Percentiles rank a stretch among this genome's conserved stretches.
Conservation (phyloP, 495 filamentous ascomycete genomes). For the Hyphodiscus hymeniophilus region DNA sequence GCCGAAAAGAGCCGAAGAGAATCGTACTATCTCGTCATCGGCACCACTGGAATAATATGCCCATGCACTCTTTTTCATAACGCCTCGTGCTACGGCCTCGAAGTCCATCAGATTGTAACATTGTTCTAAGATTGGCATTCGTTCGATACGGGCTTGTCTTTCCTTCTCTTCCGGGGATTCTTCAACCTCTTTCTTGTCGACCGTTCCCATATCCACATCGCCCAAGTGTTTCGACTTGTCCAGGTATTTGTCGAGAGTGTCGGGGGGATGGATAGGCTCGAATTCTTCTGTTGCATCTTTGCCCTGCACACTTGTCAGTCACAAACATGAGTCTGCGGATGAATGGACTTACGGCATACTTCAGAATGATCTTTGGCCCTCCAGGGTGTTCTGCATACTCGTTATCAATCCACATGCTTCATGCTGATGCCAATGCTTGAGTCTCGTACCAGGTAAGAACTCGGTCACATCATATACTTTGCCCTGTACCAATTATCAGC, state of each 20-base stretch:
- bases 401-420: background rate
- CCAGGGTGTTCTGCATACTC: conserved; percentile 59
- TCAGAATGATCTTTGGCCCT: conserved; percentile 69
- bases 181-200: conserved; percentile 60
- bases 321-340: background rate
- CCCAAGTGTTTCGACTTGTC: conserved; percentile 85
- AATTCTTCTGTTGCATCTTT: conserved; percentile 82
- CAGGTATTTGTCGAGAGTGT: conserved; percentile 74
- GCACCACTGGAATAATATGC: conserved; percentile 94
- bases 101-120: conserved; percentile 97
- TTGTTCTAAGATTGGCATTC: conserved; percentile 76
- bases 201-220: conserved; percentile 81
- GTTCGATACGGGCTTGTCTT: conserved; percentile 62
- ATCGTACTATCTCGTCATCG: conserved; percentile 91
- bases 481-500: conserved; percentile 26
- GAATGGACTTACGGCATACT: conserved; percentile 48
- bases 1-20: background rate
- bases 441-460: conserved; percentile 42
- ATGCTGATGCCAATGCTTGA: background rate
- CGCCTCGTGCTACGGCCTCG: conserved; percentile 74
- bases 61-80: conserved; percentile 96
- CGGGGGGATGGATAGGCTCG: conserved; percentile 71
- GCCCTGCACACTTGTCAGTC: conserved; percentile 35
- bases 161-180: conserved; percentile 70
- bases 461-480: conserved; percentile 77